Percentiles rank a stretch among this genome's conserved stretches.
phyloP scores from a whole-genome alignment of 164 flowering plant species.

The Vitis amurensis region DNA sequence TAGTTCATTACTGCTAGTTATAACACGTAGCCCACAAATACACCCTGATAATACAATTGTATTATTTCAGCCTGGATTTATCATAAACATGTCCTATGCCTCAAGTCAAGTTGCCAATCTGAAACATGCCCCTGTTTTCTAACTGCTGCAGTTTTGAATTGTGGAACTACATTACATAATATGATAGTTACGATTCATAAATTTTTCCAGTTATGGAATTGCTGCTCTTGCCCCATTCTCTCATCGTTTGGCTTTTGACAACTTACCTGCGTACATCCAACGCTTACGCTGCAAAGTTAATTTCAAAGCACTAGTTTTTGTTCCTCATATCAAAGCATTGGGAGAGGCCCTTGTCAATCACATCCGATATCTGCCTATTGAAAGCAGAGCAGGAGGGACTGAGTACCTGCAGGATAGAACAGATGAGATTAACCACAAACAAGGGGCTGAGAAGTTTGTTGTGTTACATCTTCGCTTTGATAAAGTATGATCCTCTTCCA shows the following conservation, averaged over 20 bases:
- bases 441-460: conserved; percentile 61
- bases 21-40: no score
- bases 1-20: no score
- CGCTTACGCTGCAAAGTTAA: conserved; percentile 91
- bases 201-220: conserved; percentile 70
- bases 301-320: conserved; percentile 80
- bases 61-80: no score
- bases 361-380: conserved; percentile 48
- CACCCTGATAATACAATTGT: no score
- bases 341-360: conserved; percentile 77
- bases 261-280: conserved; percentile 73
- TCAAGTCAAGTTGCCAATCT: no score
- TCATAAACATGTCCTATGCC: no score
- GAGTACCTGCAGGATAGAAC: conserved; percentile 28
- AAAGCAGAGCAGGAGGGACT: conserved; percentile 18
- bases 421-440: conserved; percentile 20
- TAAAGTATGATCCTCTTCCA: conserved; percentile 47
- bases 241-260: conserved; percentile 89
- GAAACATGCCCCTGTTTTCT: background rate
- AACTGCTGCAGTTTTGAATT: background rate
- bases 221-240: conserved; percentile 98
- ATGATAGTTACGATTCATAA: background rate
- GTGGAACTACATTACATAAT: background rate
- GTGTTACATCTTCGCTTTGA: conserved; percentile 97
- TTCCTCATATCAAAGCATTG: conserved; percentile 66